A percentile compares a stretch with the other conserved stretches of the same genome.
These are phyloP conservation scores for Botryotinia calthae DNA, from an alignment of 2,329 filamentous ascomycete species.

Conservation along the genomic window DNA sequence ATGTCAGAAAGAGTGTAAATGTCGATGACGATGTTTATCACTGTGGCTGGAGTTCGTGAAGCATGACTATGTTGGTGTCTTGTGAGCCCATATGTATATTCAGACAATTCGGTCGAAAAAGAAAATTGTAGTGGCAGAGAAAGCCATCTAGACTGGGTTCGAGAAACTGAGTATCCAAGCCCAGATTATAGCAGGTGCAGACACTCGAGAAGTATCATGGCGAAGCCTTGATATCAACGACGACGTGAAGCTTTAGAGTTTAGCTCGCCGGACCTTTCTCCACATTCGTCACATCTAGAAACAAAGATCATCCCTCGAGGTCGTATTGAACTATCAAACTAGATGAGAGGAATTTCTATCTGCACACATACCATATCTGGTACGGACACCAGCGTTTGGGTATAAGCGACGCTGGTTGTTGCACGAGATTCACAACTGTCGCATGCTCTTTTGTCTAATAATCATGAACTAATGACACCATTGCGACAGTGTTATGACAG, in stretches of 20 bases:
- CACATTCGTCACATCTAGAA: background rate
- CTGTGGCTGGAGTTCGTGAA: slow-evolving; percentile 17
- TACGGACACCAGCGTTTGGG: background rate
- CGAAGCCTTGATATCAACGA: background rate
- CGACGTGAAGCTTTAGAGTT: background rate
- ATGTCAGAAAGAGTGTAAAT: background rate
- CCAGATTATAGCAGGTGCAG: background rate
- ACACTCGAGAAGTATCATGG: background rate
- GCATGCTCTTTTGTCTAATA: background rate
- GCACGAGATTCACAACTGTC: slow-evolving; percentile 6
- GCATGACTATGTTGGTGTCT: slow-evolving; percentile 11
- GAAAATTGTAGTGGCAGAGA: background rate
- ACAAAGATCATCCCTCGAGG: background rate
- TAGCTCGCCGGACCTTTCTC: background rate
- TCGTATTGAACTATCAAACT: background rate
- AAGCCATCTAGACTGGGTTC: background rate
- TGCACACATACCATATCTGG: background rate
- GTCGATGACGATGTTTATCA: slow-evolving; percentile 19
- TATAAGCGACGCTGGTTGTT: slow-evolving; percentile 2
- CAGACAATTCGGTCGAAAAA: background rate
- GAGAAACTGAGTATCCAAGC: background rate
- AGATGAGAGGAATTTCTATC: background rate
- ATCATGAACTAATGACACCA: background rate
- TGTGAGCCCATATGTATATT: slow-evolving; percentile 5
- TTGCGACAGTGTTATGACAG: background rate